A percentile compares a stretch with the other conserved stretches of the same genome.
phyloP scores from a whole-genome alignment of 169 alveolate genomes.

The Cryptosporidium bovis region DNA sequence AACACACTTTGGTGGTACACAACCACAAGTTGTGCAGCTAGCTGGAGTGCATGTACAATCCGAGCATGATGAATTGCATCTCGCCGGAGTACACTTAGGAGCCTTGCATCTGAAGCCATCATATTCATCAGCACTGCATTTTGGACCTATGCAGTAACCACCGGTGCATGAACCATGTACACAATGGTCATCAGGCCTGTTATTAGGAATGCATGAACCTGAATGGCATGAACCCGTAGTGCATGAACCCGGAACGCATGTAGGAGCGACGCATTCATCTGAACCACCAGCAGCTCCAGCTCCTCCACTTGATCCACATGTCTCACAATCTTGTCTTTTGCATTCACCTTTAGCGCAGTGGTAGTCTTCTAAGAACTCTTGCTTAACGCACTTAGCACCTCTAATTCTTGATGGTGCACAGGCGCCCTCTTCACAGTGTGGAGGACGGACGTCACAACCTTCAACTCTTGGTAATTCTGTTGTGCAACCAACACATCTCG shows the following conservation, averaged over 20 bases:
- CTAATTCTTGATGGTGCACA: conserved; percentile 37
- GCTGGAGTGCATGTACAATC: conserved; percentile 45
- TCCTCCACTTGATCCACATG: conserved; percentile 20
- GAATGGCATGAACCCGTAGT: conserved; percentile 20
- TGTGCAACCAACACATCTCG: conserved; percentile 62
- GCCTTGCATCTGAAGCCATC: conserved; percentile 49
- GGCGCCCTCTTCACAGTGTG: conserved; percentile 26
- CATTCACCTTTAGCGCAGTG: conserved; percentile 50
- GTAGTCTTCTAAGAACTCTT: conserved; percentile 1
- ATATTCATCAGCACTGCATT: conserved; percentile 14
- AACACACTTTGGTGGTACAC: conserved; percentile 42
- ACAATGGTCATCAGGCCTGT: background rate
- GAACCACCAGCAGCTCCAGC: background rate
- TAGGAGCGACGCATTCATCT: conserved; percentile 46
- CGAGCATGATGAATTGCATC: conserved; percentile 11
- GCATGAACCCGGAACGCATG: conserved; percentile 48
- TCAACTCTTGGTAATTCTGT: conserved; percentile 66
- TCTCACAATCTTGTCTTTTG: conserved; percentile 26
- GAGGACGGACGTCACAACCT: conserved; percentile 38
- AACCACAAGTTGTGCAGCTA: conserved; percentile 20
- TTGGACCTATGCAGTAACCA: conserved; percentile 57
- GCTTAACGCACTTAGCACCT: conserved; percentile 35
- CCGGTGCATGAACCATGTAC: conserved; percentile 24
- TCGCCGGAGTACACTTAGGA: conserved; percentile 39
- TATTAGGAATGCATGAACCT: conserved; percentile 15